Evolutionary conservation across 306 rosid genomes (phyloP), one percentile per base, ranked within the genome.

Genomic region (Rosa multiflora): DNA sequence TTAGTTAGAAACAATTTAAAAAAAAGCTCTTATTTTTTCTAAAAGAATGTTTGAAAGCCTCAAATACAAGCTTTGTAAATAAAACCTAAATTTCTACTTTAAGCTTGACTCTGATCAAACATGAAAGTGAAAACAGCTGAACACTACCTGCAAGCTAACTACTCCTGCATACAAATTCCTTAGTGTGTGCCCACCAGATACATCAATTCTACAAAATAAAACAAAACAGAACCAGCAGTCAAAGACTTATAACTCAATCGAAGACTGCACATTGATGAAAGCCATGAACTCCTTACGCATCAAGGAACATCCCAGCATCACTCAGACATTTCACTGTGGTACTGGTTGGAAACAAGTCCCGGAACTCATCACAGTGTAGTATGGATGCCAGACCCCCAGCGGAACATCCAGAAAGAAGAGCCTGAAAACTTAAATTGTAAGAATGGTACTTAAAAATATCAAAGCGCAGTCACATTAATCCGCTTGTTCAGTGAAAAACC

Each of bases 381-480:
- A 94, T 91, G 59, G 98, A 86, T 78, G 98, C 98, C 44, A 94
- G 84, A 79, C 98, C 97, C 64, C 98, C 98, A 12, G 98, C 98
- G 77, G 97, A 94, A 82, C 98, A 94, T 85, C 98, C 98, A 67
- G 98, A 90, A 63, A 91, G 93, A 79, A 94, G 92, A 58, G 91
- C 91, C 96, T 93, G 89, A 73, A 80, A 80, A 67, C 61, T 78
- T 23, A 82, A 80, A 10, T n/a, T 13, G 48, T 8, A 51, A 48
- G 59, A 77, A 32, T 74, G 73, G 63, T 39, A 83, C 64, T 51
- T 78, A 69, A 76, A 73, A 14, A 21, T 42, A 7, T 55, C 29
- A 47, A 56, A 51, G 62, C 32, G 23, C 56, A 72, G 53, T 42
- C 53, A 67, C 32, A 78, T 70, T 70, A 74, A 17, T 6, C 48